phyloP scores from a whole-genome alignment of 129 eudicot genomes.

The Chrysanthemum lavandulifolium region DNA sequence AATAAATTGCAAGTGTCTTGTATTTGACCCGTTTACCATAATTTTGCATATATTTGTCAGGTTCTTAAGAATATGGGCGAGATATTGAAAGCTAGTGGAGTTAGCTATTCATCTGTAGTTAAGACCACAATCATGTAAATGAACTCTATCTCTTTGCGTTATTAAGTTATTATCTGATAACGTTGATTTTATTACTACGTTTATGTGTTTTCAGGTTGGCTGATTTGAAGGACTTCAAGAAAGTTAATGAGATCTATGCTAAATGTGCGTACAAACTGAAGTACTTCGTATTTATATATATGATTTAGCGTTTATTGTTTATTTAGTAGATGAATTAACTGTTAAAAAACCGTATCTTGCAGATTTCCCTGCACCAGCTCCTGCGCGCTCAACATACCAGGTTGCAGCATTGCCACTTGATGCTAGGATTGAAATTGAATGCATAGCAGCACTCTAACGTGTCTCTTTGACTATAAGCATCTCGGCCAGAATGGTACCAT shows the following conservation, averaged over 20 bases:
- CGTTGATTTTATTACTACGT: not conserved
- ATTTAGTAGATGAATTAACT: not conserved
- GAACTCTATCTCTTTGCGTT: not conserved
- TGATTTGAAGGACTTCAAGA: no score
- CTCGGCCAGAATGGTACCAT: not conserved
- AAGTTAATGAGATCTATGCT: no score
- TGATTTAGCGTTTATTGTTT: no score
- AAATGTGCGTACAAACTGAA: no score
- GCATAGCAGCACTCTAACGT: conserved; percentile 67
- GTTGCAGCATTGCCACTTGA: conserved; percentile 91
- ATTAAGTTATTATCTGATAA: not conserved
- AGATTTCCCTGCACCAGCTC: conserved; percentile 89
- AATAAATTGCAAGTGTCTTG: not conserved
- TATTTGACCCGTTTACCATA: not conserved
- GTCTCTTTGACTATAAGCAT: conserved; percentile 9
- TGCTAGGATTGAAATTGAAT: conserved; percentile 86
- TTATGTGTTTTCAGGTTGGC: no score
- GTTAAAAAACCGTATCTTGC: conserved; percentile 24
- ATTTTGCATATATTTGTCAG: conserved; percentile 34
- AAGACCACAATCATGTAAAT: conserved; percentile 90
- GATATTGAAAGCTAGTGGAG: conserved; percentile 92
- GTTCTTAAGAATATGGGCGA: conserved; percentile 96
- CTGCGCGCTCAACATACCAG: conserved; percentile 94
- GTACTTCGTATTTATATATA: no score
- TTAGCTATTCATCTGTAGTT: conserved; percentile 85